Conservation (phyloP, 208 protist genomes). For the Jaenimonas drosophilae region DNA sequence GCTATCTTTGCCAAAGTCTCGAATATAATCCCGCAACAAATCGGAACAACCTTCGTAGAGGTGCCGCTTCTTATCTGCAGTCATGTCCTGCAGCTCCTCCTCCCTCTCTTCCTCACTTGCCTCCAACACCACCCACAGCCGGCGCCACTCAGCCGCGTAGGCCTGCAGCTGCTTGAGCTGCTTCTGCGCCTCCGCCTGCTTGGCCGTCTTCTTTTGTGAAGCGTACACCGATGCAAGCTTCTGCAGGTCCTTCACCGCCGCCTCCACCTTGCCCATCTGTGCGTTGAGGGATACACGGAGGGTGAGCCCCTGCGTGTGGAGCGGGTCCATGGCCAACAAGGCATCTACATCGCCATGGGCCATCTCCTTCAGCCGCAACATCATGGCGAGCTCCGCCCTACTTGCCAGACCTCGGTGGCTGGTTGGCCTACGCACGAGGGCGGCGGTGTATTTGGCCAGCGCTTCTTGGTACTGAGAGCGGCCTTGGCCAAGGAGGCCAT, state of each 20-base stretch:
- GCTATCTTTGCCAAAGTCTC: conserved; percentile 56
- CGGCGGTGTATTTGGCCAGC: conserved; percentile 78
- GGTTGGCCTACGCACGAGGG: conserved; percentile 31
- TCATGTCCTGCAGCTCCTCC: conserved; percentile 1
- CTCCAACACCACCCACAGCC: conserved; percentile 20
- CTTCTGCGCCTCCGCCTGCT: conserved; percentile 15
- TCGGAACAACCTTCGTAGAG: conserved; percentile 35
- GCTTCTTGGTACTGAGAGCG: conserved; percentile 67
- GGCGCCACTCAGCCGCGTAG: conserved; percentile 32
- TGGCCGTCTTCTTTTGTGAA: conserved; percentile 5
- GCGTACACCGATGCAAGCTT: conserved; percentile 25
- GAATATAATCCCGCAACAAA: conserved; percentile 48
- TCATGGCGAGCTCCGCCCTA: conserved; percentile 62
- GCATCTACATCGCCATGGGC: conserved; percentile 49
- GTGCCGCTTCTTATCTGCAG: background rate
- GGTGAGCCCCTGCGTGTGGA: conserved; percentile 31
- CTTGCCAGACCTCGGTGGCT: conserved; percentile 67
- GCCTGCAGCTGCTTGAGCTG: conserved; percentile 22
- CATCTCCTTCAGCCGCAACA: conserved; percentile 33
- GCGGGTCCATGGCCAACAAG: conserved; percentile 24
- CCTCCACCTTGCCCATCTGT: conserved; percentile 41
- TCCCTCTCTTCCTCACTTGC: conserved; percentile 6
- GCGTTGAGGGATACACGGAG: conserved; percentile 45
- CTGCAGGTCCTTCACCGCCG: conserved; percentile 31
- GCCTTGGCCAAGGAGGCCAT: conserved; percentile 54